Base-by-base conservation (phyloP, 1,139 yeast genomes). In the Candida dubliniensis region DNA sequence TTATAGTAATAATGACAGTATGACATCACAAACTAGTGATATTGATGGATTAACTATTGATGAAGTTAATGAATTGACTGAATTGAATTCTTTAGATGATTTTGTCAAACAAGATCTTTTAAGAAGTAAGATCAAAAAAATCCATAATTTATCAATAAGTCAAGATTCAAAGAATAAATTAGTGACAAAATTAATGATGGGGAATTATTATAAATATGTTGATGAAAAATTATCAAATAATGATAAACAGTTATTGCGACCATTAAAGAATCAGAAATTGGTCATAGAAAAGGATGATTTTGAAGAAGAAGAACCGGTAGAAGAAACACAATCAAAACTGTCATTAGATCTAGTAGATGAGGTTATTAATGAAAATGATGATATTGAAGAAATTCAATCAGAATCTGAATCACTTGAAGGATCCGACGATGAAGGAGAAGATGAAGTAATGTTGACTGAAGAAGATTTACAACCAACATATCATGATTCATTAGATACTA, bases 101-200 rank as follows among this genome's bases (percentile, higher is more conserved):
- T 77, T 77, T 50, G 46, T 43, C 13, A 76, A 79, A 55, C 81
- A 82, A 51, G 63, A 61, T 15, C 58, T 79, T n/a, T 58, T 86
- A 35, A 68, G 95, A 43, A 61, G 61, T 30, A 72, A 79, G 55
- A 86, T 87, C 42, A 77, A 76, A 48, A 71, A 69, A 41, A 84
- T 87, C 42, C 79, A 82, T 47, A 61, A 62, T 2, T 62, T 80
- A 45, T 63, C 59, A 29, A 52, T 84, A 31, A 58, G 67, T 35
- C 84, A 84, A 49, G 59, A 70, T 40, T 79, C 77, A 56, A 82
- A 86, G 58, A 79, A 83, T 50, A 70, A 76, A 60, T 59, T 81
- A 50, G 84, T 87, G 30, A 95, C 91, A 38, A 71, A 79, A 49
- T 66, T 88, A 42, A 87, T 88, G 95, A 84, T 88, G 74, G 86